A percentile compares a stretch with the other conserved stretches of the same genome.
Evolutionary conservation across 2,329 filamentous ascomycete genomes (phyloP).

Genomic region (Chrysosphaeria jannelii): DNA sequence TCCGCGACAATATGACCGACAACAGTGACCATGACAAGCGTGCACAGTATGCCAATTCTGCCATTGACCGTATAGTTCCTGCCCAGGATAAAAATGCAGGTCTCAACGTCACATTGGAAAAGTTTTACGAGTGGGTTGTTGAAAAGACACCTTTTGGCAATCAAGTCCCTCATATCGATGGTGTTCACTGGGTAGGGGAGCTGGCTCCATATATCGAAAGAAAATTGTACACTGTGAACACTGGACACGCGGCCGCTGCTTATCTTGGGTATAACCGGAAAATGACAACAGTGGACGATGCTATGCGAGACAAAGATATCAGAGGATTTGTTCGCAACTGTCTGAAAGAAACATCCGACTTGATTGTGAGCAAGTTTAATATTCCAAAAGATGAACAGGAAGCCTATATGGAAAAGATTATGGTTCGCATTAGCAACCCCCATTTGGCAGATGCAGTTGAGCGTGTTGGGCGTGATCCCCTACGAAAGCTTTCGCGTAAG

Average conservation of each 20-base stretch:
- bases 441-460: slow-evolving; percentile 77
- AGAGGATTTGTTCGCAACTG: slow-evolving; percentile 50
- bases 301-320: slow-evolving; percentile 54
- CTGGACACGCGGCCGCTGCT: slow-evolving; percentile 78
- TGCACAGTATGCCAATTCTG: slow-evolving; percentile 84
- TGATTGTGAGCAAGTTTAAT: slow-evolving; percentile 59
- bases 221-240: slow-evolving; percentile 99
- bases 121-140: slow-evolving; percentile 98
- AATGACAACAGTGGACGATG: slow-evolving; percentile 71
- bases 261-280: slow-evolving; percentile 78
- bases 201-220: slow-evolving; percentile 91
- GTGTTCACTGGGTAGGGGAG: slow-evolving; percentile 79
- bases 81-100: slow-evolving; percentile 55
- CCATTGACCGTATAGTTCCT: slow-evolving; percentile 93
- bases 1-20: slow-evolving; percentile 44
- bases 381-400: slow-evolving; percentile 49
- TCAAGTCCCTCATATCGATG: slow-evolving; percentile 44
- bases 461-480: slow-evolving; percentile 77
- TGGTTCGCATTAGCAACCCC: slow-evolving; percentile 77
- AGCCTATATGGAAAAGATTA: slow-evolving; percentile 73
- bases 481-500: slow-evolving; percentile 81
- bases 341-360: slow-evolving; percentile 55
- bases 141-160: slow-evolving; percentile 61
- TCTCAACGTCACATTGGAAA: slow-evolving; percentile 82
- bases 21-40: slow-evolving; percentile 38